Conservation (phyloP, 2,329 filamentous ascomycete species). For the Penicillium sp. region DNA sequence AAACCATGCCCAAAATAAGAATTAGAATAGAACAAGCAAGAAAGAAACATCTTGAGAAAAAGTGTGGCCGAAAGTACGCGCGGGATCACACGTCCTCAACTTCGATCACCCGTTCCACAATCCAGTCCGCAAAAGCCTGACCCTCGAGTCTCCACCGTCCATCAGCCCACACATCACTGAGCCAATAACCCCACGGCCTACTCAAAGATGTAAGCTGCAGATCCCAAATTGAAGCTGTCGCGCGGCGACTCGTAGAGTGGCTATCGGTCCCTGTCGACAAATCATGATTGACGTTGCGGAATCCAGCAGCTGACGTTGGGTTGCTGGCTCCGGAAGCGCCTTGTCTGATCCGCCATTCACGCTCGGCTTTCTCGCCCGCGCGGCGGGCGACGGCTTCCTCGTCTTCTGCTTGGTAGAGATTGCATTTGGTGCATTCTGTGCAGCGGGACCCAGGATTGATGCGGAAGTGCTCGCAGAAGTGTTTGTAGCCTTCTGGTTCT, state of each 20-base stretch:
- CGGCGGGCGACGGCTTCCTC: conserved; percentile 67
- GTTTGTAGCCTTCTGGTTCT: conserved; percentile 73
- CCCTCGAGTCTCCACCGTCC: conserved; percentile 42
- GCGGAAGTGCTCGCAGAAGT: conserved; percentile 96
- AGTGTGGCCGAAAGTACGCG: background rate
- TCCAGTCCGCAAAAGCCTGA: conserved; percentile 39
- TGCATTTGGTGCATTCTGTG: conserved; percentile 74
- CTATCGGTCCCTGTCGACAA: conserved; percentile 19
- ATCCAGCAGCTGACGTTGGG: conserved; percentile 13
- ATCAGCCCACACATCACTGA: conserved; percentile 37
- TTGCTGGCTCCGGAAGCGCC: conserved; percentile 31
- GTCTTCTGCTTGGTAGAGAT: conserved; percentile 68
- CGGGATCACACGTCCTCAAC: conserved; percentile 29
- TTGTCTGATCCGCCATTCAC: conserved; percentile 66
- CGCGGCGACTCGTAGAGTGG: conserved; percentile 12
- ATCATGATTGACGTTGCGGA: conserved; percentile 27
- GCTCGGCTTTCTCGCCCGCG: conserved; percentile 69
- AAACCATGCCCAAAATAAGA: background rate
- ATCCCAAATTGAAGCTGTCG: conserved; percentile 24
- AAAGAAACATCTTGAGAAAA: background rate
- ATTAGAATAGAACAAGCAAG: background rate
- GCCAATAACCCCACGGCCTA: conserved; percentile 33
- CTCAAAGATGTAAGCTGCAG: conserved; percentile 17
- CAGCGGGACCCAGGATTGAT: conserved; percentile 74
- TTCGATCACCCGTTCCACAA: conserved; percentile 40